phyloP scores from a whole-genome alignment of 345 rosid genomes.

The Syzygium jambos region DNA sequence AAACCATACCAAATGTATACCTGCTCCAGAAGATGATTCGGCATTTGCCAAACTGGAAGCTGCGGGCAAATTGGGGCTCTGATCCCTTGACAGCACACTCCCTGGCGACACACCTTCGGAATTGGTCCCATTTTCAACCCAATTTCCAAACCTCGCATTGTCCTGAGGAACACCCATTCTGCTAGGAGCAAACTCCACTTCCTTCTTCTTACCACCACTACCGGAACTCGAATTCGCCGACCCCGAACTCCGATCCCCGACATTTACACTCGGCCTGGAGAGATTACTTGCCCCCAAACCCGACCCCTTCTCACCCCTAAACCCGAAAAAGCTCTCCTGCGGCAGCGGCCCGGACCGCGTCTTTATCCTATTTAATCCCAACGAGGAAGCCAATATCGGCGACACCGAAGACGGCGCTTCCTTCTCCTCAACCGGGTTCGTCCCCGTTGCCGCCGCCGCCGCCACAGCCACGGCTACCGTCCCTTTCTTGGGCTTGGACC shows the following conservation, averaged over 20 bases:
- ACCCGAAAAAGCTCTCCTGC: constrained; percentile 68
- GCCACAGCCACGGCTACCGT: not conserved
- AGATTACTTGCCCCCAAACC: constrained; percentile 67
- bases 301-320: constrained; percentile 44
- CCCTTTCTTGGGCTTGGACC: constrained; percentile 26
- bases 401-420: constrained; percentile 52
- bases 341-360: constrained; percentile 97
- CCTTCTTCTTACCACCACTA: constrained; percentile 43
- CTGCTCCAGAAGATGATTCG: constrained; percentile 61
- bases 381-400: constrained; percentile 86
- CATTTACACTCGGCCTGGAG: constrained; percentile 44
- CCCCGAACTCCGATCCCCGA: constrained; percentile 23
- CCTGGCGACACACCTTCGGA: constrained; percentile 38
- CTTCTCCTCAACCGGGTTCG: constrained; percentile 14
- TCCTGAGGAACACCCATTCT: constrained; percentile 35
- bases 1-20: not conserved
- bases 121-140: constrained; percentile 29
- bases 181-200: constrained; percentile 18
- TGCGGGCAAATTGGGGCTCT: constrained; percentile 48
- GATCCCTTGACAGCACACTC: constrained; percentile 42
- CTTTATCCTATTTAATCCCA: constrained; percentile 88
- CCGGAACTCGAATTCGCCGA: constrained; percentile 12
- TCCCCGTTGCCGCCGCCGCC: not conserved
- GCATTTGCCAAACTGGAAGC: constrained; percentile 49
- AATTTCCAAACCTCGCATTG: constrained; percentile 5